Conservation (phyloP, 192 early-diverging fungal species). For the Phlyctochytrium planicorne region DNA sequence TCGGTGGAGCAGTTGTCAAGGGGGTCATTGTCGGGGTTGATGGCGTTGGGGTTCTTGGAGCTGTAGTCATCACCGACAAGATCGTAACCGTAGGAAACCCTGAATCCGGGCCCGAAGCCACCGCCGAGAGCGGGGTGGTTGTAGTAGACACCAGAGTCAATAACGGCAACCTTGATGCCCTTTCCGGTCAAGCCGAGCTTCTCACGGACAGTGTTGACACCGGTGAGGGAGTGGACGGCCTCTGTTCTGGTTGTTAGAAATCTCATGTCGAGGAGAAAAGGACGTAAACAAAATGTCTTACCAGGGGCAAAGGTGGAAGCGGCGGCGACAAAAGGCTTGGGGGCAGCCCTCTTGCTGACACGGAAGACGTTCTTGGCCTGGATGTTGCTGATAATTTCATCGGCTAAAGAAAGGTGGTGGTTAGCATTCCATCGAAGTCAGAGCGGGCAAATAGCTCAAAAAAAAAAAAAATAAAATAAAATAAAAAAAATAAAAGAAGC, state of each 20-base stretch:
- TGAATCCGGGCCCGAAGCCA: constrained; percentile 38
- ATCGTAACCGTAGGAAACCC: constrained; percentile 39
- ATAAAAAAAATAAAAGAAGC: neutral
- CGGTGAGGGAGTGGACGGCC: constrained; percentile 30
- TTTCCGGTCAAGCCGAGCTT: constrained; percentile 39
- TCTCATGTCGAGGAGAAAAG: neutral
- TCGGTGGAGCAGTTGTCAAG: constrained; percentile 42
- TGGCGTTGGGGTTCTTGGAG: neutral
- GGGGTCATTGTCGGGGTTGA: constrained; percentile 42
- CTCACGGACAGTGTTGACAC: constrained; percentile 32
- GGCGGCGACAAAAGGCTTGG: neutral
- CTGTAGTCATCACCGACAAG: constrained; percentile 45
- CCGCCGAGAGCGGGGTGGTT: constrained; percentile 54
- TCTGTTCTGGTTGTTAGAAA: constrained; percentile 15
- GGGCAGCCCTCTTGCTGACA: neutral
- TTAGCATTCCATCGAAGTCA: no score
- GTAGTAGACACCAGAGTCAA: constrained; percentile 55
- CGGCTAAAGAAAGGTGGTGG: neutral
- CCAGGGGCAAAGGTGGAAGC: neutral
- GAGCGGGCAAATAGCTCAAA: no score
- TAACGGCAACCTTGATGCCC: constrained; percentile 49
- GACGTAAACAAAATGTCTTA: neutral
- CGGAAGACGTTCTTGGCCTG: neutral
- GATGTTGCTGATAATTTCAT: neutral
- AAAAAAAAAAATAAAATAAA: no score